These are phyloP conservation scores for Casuarina equisetifolia DNA, from an alignment of 306 rosid species.

Conservation along the genomic window DNA sequence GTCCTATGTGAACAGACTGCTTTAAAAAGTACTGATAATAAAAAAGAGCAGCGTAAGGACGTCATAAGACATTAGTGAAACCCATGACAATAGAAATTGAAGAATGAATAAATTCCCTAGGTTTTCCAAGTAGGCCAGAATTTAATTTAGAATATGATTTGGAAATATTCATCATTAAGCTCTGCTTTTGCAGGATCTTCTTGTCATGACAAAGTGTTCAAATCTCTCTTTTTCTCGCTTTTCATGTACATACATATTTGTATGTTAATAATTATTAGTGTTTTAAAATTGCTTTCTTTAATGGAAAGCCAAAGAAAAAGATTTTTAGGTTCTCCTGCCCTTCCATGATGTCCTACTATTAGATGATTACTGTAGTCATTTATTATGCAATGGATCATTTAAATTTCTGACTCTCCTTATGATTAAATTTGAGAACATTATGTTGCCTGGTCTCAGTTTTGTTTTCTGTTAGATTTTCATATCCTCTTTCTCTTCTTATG, in stretches of 20 bases:
- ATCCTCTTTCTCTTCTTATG: conserved; percentile 12
- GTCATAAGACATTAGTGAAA: neutral
- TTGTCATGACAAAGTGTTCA: neutral
- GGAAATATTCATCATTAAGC: neutral
- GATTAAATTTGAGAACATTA: neutral
- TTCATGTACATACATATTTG: no score
- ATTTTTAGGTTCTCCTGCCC: neutral
- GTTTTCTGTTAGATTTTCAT: conserved; percentile 15
- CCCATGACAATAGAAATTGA: neutral
- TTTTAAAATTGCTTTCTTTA: neutral
- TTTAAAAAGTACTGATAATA: neutral
- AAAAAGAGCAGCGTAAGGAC: no score
- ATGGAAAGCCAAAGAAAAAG: neutral
- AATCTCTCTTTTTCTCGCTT: neutral
- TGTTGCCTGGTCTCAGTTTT: neutral
- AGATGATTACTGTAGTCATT: neutral
- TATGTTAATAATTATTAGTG: no score
- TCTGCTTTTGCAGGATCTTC: neutral
- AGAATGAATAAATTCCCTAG: neutral
- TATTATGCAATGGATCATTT: neutral
- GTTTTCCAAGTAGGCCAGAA: neutral
- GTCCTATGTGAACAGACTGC: neutral
- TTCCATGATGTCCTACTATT: neutral
- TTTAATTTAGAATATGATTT: neutral
- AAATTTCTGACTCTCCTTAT: neutral